Conservation (phyloP, 768 basidiomycete genomes). For the Agrocybe praecox region DNA sequence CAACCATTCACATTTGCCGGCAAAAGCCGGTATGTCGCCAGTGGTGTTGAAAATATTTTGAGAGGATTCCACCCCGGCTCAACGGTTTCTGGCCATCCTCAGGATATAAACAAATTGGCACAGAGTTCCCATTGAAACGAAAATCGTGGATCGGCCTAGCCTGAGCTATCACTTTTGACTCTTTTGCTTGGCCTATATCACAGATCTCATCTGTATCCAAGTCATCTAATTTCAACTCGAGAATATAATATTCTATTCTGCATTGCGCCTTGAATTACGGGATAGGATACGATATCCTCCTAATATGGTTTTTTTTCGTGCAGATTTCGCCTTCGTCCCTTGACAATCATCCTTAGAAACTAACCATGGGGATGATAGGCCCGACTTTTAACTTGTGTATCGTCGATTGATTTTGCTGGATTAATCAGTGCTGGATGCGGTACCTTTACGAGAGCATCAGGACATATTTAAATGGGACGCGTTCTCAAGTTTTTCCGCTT, state of each 20-base stretch:
- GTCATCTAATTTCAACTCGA: conserved; percentile 21
- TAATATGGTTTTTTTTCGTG: conserved; percentile 22
- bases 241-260: conserved; percentile 16
- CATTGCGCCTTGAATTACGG: conserved; percentile 15
- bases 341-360: conserved; percentile 30
- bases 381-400: not conserved
- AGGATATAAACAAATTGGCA: conserved; percentile 5
- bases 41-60: not conserved
- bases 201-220: conserved; percentile 33
- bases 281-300: conserved; percentile 9
- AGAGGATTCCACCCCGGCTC: conserved; percentile 2
- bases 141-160: conserved; percentile 15
- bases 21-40: not conserved
- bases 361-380: conserved; percentile 35
- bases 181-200: conserved; percentile 15
- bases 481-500: conserved; percentile 29
- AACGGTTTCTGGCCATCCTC: conserved; percentile 5
- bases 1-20: not conserved
- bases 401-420: conserved; percentile 3
- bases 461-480: conserved; percentile 43
- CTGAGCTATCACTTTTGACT: conserved; percentile 6
- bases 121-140: conserved; percentile 22
- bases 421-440: conserved; percentile 17
- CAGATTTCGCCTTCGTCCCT: conserved; percentile 24
- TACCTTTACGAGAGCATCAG: conserved; percentile 10